Percentiles rank a stretch among this genome's conserved stretches.
Conservation (phyloP, 2,329 filamentous ascomycete genomes). For the Massarina eburnea region DNA sequence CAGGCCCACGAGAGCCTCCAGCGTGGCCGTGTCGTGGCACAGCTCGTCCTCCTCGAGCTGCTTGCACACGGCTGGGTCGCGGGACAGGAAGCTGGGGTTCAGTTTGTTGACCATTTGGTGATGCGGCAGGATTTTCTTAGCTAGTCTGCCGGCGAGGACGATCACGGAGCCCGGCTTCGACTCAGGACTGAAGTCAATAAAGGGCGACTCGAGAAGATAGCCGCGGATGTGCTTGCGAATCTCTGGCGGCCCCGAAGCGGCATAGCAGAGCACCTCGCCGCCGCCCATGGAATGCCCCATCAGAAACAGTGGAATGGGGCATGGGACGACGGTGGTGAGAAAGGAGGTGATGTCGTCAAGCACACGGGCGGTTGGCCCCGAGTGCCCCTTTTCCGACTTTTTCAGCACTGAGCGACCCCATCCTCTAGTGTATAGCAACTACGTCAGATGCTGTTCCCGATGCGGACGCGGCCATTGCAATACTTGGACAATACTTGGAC, state of each 20-base stretch:
- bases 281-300: constrained; percentile 94
- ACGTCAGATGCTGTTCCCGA: not conserved
- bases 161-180: constrained; percentile 65
- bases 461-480: not conserved
- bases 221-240: constrained; percentile 66
- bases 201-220: constrained; percentile 75
- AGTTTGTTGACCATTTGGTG: constrained; percentile 69
- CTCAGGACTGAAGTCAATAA: constrained; percentile 70
- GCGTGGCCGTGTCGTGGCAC: constrained; percentile 80
- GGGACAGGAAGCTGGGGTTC: constrained; percentile 63
- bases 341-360: constrained; percentile 79
- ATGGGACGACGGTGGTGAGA: constrained; percentile 61
- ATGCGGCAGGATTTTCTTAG: constrained; percentile 66
- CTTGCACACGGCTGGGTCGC: constrained; percentile 65
- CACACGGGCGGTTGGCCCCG: constrained; percentile 72
- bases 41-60: constrained; percentile 67
- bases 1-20: constrained; percentile 77
- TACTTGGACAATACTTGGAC: no score
- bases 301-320: constrained; percentile 69
- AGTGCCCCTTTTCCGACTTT: constrained; percentile 66
- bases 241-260: constrained; percentile 49
- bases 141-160: constrained; percentile 67
- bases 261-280: constrained; percentile 69
- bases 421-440: constrained; percentile 60
- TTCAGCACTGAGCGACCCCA: constrained; percentile 75